Base-by-base conservation (phyloP, 495 filamentous ascomycete species). In the Aspergillus affinis region DNA sequence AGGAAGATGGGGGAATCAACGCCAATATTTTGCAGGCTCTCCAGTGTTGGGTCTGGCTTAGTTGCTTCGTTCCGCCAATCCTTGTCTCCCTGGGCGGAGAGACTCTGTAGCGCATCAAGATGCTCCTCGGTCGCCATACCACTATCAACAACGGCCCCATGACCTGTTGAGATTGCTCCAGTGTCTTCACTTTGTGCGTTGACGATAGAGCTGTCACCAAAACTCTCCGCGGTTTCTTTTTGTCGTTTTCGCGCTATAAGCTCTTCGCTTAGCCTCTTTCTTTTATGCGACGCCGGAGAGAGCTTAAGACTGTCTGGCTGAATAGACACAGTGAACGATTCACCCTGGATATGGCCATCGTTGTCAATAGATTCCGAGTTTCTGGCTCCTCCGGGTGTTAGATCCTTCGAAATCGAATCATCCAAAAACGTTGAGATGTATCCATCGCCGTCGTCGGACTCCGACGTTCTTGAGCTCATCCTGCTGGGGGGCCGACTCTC, bases 401-500 rank as follows among this genome's bases (percentile, higher is more conserved):
- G 12, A 13, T 17, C 36, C 56, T 32, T 61, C 32, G n/a, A 18
- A 19, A 29, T n/a, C n/a, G 64, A 61, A 9, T 54, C 49, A 13
- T 61, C 62, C 7, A 68, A 60, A 4, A 53, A 36, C 44, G 73
- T 71, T 20, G 79, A 69, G 27, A 60, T 66, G 53, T 67, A 86
- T 15, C 79, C 88, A 29, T 91, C 85, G 44, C 80, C 76, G 61
- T 80, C 81, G 61, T 91, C 89, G 19, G 81, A 85, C 2, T 72
- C 80, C 21, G 88, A 87, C 30, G 86, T 84, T 41, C 81, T 84
- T 29, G 86, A 84, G 64, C 86, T 89, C 79, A 90, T 85, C 12
- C 89, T 88, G 69, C 92, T 96, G 13, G 86, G 76, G 17, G 91
- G 88, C 18, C 90, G 80, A 58, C 91, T 95, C 50, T 93, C 92